Conservation (phyloP, 345 rosid genomes). For the Eucalyptus marginata region DNA sequence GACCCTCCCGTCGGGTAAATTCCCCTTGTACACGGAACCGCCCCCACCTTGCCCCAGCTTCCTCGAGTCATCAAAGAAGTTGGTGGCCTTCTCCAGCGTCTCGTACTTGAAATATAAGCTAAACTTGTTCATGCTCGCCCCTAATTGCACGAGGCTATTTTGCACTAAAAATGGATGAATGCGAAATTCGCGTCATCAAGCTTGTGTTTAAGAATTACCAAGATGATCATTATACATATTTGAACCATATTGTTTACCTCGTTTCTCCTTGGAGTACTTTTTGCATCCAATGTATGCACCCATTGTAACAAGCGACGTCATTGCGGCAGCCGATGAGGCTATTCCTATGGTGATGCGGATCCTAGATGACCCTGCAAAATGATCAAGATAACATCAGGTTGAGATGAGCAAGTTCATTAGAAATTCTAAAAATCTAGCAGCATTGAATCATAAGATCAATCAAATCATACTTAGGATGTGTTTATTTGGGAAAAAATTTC, state of each 20-base stretch:
- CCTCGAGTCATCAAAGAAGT: conserved; percentile 37
- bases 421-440: background rate
- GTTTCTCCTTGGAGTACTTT: background rate
- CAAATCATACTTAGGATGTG: background rate
- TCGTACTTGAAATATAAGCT: conserved; percentile 46
- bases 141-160: background rate
- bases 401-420: background rate
- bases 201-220: background rate
- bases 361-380: background rate
- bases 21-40: conserved; percentile 69
- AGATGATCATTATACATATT: background rate
- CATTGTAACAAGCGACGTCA: background rate
- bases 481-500: too few relatives aligned
- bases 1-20: conserved; percentile 49
- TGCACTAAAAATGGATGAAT: background rate
- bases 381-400: background rate
- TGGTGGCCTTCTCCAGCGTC: conserved; percentile 59
- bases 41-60: conserved; percentile 83
- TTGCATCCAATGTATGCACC: background rate
- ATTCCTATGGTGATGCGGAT: background rate
- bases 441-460: background rate
- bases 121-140: background rate
- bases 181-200: background rate
- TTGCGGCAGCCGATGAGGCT: background rate
- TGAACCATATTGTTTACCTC: background rate